Evolutionary conservation across 192 early-diverging fungal genomes (phyloP).

Genomic region (Spizellomyces punctatus): DNA sequence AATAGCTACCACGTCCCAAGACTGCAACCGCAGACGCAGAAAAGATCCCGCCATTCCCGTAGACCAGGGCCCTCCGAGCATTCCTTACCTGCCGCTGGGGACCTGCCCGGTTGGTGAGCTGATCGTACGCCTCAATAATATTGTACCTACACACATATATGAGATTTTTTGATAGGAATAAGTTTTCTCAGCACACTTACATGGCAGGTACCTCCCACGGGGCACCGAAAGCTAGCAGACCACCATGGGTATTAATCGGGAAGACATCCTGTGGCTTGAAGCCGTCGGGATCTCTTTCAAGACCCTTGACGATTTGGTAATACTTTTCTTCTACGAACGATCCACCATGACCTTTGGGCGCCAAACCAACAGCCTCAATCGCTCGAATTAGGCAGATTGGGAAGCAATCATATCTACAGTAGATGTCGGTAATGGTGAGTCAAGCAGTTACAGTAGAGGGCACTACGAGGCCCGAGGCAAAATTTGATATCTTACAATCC

Average conservation of each 20-base stretch:
- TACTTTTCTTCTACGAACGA: conserved; percentile 42
- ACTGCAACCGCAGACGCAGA: conserved; percentile 43
- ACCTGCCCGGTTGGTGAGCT: conserved; percentile 39
- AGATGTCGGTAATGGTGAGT: not conserved
- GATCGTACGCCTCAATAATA: conserved; percentile 45
- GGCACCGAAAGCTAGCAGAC: conserved; percentile 50
- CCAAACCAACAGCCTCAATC: conserved; percentile 50
- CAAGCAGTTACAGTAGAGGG: too few relatives aligned
- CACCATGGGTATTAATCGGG: conserved; percentile 53
- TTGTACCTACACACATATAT: conserved; percentile 28
- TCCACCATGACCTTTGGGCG: conserved; percentile 46
- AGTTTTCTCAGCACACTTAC: conserved; percentile 9
- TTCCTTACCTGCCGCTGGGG: conserved; percentile 35
- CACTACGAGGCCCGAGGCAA: too few relatives aligned
- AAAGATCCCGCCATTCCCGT: conserved; percentile 54
- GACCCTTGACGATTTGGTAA: conserved; percentile 35
- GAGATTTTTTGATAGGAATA: too few relatives aligned
- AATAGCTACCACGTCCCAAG: conserved; percentile 3
- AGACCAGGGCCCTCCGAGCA: conserved; percentile 44
- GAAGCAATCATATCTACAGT: conserved; percentile 43
- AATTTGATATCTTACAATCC: conserved; percentile 31
- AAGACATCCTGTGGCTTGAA: conserved; percentile 49
- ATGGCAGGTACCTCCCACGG: conserved; percentile 55
- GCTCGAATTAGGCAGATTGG: conserved; percentile 52
- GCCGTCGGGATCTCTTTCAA: conserved; percentile 16